These are phyloP conservation scores for Myriosclerotinia duriaeana DNA, from an alignment of 2,329 filamentous ascomycete species.

Conservation along the genomic window DNA sequence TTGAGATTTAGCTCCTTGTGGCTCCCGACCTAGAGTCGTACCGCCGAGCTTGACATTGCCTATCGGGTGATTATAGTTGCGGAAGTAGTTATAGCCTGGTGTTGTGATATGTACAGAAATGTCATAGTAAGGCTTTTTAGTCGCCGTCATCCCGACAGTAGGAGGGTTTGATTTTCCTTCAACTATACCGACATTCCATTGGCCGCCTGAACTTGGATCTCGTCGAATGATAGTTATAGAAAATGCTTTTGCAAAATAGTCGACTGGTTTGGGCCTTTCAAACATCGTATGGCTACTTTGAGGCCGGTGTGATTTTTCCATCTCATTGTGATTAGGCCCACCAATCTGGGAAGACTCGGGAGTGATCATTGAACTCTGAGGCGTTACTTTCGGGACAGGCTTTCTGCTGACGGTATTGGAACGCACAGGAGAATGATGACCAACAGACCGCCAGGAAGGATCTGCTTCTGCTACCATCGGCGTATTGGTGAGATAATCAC, in stretches of 20 bases:
- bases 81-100: constrained; percentile 40
- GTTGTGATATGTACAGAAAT: constrained; percentile 39
- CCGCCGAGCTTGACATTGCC: constrained; percentile 19
- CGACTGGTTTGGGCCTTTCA: constrained; percentile 18
- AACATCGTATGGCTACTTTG: constrained; percentile 20
- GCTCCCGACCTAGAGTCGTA: background rate
- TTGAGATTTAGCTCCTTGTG: constrained; percentile 2
- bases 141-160: constrained; percentile 28
- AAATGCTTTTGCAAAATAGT: constrained; percentile 28
- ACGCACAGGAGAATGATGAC: constrained; percentile 23
- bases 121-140: constrained; percentile 44
- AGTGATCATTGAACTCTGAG: constrained; percentile 4
- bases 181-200: constrained; percentile 75
- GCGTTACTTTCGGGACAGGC: constrained; percentile 28
- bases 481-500: constrained; percentile 11
- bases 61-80: constrained; percentile 23
- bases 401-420: constrained; percentile 26
- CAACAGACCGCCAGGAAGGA: constrained; percentile 29
- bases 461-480: constrained; percentile 26
- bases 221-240: constrained; percentile 64
- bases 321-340: background rate
- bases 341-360: background rate
- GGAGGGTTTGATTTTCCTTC: constrained; percentile 39
- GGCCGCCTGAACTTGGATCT: constrained; percentile 64
- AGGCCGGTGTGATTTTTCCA: constrained; percentile 6